Evolutionary conservation across 805 yeast genomes (phyloP).

Genomic region (Lipomyces starkeyi): DNA sequence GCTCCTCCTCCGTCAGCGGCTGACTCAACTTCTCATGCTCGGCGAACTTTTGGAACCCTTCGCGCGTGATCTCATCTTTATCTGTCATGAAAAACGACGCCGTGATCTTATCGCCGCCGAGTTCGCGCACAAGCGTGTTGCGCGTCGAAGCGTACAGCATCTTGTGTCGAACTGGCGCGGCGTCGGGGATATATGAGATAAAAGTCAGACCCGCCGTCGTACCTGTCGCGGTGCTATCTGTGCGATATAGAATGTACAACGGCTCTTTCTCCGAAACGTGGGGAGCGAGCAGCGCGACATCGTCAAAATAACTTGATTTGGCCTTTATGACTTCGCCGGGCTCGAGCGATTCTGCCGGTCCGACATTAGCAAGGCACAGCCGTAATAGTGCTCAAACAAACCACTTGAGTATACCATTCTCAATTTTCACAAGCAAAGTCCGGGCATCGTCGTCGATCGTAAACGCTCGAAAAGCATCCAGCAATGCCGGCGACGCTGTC

Average conservation of each 20-base stretch:
- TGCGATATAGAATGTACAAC: slow-evolving; percentile 55
- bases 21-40: slow-evolving; percentile 50
- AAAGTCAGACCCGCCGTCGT: slow-evolving; percentile 55
- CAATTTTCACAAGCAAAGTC: slow-evolving; percentile 50
- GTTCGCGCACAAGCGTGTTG: slow-evolving; percentile 71
- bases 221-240: background rate
- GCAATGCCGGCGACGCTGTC: slow-evolving; percentile 53
- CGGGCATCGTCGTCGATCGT: slow-evolving; percentile 45
- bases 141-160: slow-evolving; percentile 95
- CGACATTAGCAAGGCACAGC: background rate
- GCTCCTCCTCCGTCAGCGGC: slow-evolving; percentile 66
- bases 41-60: slow-evolving; percentile 54
- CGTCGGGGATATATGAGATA: slow-evolving; percentile 85
- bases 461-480: slow-evolving; percentile 54
- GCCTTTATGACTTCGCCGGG: slow-evolving; percentile 48
- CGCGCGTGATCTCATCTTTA: slow-evolving; percentile 58
- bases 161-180: slow-evolving; percentile 77
- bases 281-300: slow-evolving; percentile 48
- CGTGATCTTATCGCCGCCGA: slow-evolving; percentile 64
- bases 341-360: slow-evolving; percentile 40
- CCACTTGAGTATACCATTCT: slow-evolving; percentile 40
- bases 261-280: slow-evolving; percentile 52
- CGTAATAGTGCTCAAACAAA: no score
- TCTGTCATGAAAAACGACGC: slow-evolving; percentile 63
- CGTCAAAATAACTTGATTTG: slow-evolving; percentile 45